Conservation (phyloP, 305 asterid species). For the Fraxinus platypoda region DNA sequence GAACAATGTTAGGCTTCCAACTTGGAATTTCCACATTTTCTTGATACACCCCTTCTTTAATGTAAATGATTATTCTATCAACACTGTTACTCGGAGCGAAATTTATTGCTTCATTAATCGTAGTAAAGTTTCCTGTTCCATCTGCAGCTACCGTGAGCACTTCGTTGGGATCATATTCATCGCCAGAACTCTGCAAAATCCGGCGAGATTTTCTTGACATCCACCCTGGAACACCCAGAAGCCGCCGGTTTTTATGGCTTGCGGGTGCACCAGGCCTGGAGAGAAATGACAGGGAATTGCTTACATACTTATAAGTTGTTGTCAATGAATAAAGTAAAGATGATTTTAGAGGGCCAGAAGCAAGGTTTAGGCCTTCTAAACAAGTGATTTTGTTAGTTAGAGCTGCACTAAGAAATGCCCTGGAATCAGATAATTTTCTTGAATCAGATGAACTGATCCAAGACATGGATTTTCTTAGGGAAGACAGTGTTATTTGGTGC, state of each 20-base stretch:
- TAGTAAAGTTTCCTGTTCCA: constrained; percentile 69
- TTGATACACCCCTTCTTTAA: constrained; percentile 57
- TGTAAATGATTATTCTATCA: constrained; percentile 48
- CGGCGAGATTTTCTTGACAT: constrained; percentile 41
- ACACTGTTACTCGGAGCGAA: constrained; percentile 61
- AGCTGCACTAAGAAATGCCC: constrained; percentile 66
- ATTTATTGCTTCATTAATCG: constrained; percentile 56
- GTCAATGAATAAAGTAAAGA: constrained; percentile 36
- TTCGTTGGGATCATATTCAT: constrained; percentile 38
- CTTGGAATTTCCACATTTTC: constrained; percentile 82
- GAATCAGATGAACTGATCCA: constrained; percentile 27
- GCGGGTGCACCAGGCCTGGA: constrained; percentile 20
- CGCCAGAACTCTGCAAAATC: constrained; percentile 43
- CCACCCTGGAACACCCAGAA: constrained; percentile 64
- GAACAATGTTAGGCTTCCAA: constrained; percentile 66
- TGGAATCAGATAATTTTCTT: constrained; percentile 45
- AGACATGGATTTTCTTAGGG: constrained; percentile 47
- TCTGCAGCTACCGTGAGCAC: constrained; percentile 68
- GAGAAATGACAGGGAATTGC: constrained; percentile 60
- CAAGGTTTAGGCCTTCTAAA: constrained; percentile 58
- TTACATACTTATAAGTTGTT: constrained; percentile 46
- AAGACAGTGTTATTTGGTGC: constrained; percentile 58
- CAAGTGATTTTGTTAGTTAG: constrained; percentile 71
- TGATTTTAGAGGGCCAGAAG: constrained; percentile 55
- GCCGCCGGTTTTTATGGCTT: constrained; percentile 38